Evolutionary conservation across 2,329 filamentous ascomycete genomes (phyloP).

Genomic region (Sporothrix phasma): DNA sequence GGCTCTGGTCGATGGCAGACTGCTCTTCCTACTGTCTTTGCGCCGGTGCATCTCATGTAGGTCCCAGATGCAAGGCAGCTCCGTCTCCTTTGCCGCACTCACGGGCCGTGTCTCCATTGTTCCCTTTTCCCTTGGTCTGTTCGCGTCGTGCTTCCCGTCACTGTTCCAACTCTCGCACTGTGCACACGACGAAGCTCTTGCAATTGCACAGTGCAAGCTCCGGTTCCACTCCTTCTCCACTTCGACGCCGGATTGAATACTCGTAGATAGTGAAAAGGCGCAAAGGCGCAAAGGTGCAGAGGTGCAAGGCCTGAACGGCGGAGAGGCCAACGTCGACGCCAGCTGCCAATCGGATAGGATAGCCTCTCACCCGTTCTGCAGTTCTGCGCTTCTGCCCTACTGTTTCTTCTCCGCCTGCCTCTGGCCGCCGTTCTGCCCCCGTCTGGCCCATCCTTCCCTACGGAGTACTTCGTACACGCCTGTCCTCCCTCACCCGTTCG

Average conservation of each 20-base stretch:
- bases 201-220: constrained; percentile 3
- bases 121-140: background rate
- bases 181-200: background rate
- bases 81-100: background rate
- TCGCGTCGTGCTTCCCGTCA: background rate
- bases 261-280: background rate
- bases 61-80: background rate
- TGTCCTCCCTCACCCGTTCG: background rate
- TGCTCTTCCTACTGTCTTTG: background rate
- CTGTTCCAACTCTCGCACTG: background rate
- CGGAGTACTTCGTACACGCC: too few relatives aligned
- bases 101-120: background rate
- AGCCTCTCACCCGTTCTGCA: constrained; percentile 4
- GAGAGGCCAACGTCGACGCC: constrained; percentile 7
- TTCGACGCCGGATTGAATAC: background rate
- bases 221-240: constrained; percentile 6
- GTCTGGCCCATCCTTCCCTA: background rate
- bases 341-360: background rate
- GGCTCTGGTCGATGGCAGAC: too few relatives aligned
- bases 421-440: background rate
- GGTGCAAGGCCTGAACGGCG: background rate
- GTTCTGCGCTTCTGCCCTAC: background rate
- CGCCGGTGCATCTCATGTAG: background rate
- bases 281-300: background rate
- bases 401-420: background rate